A percentile compares a stretch with the other conserved stretches of the same genome.
Evolutionary conservation across 208 protist genomes (phyloP).

Genomic region (Leishmania guyanensis): DNA sequence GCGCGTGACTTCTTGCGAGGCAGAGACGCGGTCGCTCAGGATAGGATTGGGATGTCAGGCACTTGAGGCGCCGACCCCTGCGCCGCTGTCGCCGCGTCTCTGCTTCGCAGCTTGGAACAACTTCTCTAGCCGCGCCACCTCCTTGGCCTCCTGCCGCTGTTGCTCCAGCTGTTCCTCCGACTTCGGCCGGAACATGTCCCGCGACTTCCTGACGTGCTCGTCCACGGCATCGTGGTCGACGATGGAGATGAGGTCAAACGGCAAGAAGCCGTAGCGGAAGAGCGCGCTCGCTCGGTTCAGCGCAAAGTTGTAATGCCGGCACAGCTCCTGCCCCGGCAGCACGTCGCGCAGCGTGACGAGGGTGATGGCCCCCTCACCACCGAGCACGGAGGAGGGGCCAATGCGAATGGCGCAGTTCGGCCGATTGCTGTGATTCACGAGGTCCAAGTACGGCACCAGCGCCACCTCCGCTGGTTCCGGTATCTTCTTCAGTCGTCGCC

Average conservation of each 20-base stretch:
- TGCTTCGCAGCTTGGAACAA: slow-evolving; percentile 68
- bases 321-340: slow-evolving; percentile 79
- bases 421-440: slow-evolving; percentile 91
- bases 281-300: slow-evolving; percentile 76
- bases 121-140: slow-evolving; percentile 67
- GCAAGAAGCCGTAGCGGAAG: slow-evolving; percentile 91
- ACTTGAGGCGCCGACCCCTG: neutral
- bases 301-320: slow-evolving; percentile 93
- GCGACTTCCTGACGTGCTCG: slow-evolving; percentile 70
- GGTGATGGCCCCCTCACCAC: slow-evolving; percentile 69
- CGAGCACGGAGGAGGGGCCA: slow-evolving; percentile 51
- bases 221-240: slow-evolving; percentile 81
- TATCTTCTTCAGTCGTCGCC: slow-evolving; percentile 37
- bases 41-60: neutral
- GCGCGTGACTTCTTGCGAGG: slow-evolving; percentile 17
- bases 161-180: slow-evolving; percentile 53
- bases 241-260: slow-evolving; percentile 91
- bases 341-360: slow-evolving; percentile 75
- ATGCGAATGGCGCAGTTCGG: slow-evolving; percentile 79
- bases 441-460: slow-evolving; percentile 79
- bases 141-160: slow-evolving; percentile 32
- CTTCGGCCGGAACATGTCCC: slow-evolving; percentile 58
- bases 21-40: slow-evolving; percentile 22
- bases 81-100: neutral
- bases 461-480: slow-evolving; percentile 58